Evolutionary conservation across 2,329 filamentous ascomycete species (phyloP).

Genomic region (Pyrenophora tritici-repentis): DNA sequence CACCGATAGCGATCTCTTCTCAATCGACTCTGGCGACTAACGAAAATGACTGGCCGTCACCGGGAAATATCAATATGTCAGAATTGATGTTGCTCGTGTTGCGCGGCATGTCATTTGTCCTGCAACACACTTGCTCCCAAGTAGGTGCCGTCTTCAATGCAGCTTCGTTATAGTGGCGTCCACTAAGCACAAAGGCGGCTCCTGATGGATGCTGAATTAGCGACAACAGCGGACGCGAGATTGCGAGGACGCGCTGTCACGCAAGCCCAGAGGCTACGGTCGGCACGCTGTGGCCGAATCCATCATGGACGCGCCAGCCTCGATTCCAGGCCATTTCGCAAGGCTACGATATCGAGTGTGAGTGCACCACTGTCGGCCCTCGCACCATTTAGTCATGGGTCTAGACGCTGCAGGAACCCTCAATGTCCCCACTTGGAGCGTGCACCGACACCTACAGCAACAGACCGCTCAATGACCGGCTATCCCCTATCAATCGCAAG

Average conservation of each 20-base stretch:
- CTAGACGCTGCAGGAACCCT: conserved; percentile 37
- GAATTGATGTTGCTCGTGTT: conserved; percentile 12
- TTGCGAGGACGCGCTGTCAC: conserved; percentile 7
- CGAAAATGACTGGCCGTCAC: conserved; percentile 10
- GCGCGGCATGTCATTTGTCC: conserved; percentile 21
- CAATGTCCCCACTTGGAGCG: conserved; percentile 8
- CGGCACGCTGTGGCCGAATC: background rate
- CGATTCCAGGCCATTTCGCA: background rate
- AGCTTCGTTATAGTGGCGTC: conserved; percentile 18
- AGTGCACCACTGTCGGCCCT: conserved; percentile 12
- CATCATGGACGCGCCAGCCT: background rate
- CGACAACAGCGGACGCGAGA: conserved; percentile 19
- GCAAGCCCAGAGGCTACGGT: conserved; percentile 3
- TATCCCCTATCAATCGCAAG: conserved; percentile 15
- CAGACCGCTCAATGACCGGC: conserved; percentile 13
- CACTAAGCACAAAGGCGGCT: conserved; percentile 18
- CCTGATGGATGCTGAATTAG: background rate
- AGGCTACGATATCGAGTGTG: conserved; percentile 1
- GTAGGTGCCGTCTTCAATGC: conserved; percentile 15
- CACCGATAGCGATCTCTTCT: background rate
- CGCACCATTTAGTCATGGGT: conserved; percentile 17
- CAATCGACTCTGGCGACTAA: background rate
- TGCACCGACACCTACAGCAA: conserved; percentile 8
- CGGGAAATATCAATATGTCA: conserved; percentile 8
- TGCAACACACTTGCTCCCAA: conserved; percentile 10